These are phyloP conservation scores for Alnus glutinosa DNA, from an alignment of 306 rosid genomes.

Conservation along the genomic window DNA sequence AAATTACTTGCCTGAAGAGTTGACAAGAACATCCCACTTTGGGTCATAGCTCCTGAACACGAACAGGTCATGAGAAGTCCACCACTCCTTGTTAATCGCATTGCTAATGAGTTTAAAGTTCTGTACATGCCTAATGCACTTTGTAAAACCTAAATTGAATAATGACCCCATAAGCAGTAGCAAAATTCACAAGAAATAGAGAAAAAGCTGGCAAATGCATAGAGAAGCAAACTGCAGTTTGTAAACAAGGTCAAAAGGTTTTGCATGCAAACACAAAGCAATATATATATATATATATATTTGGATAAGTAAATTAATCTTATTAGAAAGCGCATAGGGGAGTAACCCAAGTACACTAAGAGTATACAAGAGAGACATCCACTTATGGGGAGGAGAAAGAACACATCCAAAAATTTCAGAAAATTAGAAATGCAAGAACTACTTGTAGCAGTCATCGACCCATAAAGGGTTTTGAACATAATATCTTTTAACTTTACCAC, in stretches of 20 bases:
- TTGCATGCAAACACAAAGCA: no score
- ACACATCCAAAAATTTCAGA: no score
- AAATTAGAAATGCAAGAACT: no score
- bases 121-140: constrained; percentile 91
- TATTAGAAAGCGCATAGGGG: no score
- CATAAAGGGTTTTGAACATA: no score
- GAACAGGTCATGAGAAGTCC: constrained; percentile 97
- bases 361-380: no score
- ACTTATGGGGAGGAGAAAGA: no score
- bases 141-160: constrained; percentile 60
- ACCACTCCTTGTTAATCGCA: constrained; percentile 82
- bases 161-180: constrained; percentile 10
- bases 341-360: no score
- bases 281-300: no score
- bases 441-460: no score
- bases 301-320: no score
- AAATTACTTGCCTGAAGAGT: constrained; percentile 67
- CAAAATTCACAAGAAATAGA: constrained; percentile 1
- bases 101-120: constrained; percentile 76
- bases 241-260: not conserved
- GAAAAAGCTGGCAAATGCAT: constrained; percentile 11
- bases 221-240: constrained; percentile 1
- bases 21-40: constrained; percentile 74
- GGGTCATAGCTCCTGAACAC: constrained; percentile 91
- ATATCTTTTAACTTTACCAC: no score